Conservation (phyloP, 352 stramenopile species). For the Globisporangium radiosum region DNA sequence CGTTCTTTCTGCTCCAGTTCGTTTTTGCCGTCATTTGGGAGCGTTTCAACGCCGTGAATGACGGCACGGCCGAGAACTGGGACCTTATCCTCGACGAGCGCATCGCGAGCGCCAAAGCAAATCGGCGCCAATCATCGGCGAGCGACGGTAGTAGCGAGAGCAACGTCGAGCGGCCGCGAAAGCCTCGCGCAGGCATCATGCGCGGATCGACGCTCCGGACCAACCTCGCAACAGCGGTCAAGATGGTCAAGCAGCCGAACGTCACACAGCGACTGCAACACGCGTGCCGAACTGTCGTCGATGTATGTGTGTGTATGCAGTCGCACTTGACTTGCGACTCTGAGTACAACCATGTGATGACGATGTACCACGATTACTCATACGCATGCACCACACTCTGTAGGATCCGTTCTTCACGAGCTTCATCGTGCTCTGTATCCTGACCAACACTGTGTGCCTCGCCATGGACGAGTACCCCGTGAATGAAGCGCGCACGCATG, state of each 20-base stretch:
- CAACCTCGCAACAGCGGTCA: slow-evolving; percentile 13
- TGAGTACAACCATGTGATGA: too few species aligned
- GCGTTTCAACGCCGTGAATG: slow-evolving; percentile 36
- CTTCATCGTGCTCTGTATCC: slow-evolving; percentile 41
- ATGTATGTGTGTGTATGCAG: slow-evolving; percentile 7
- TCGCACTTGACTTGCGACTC: not conserved
- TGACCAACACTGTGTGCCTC: slow-evolving; percentile 57
- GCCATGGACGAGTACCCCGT: slow-evolving; percentile 47
- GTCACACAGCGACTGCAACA: slow-evolving; percentile 12
- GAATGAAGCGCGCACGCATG: slow-evolving; percentile 8
- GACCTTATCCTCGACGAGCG: slow-evolving; percentile 28
- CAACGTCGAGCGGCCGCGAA: not conserved
- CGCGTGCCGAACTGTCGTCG: slow-evolving; percentile 15
- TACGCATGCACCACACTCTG: not conserved
- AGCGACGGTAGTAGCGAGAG: not conserved
- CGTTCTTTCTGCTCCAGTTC: slow-evolving; percentile 82
- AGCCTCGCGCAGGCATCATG: too few species aligned
- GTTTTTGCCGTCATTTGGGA: slow-evolving; percentile 79
- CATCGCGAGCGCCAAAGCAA: slow-evolving; percentile 12
- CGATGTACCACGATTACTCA: not conserved
- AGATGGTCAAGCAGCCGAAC: slow-evolving; percentile 15
- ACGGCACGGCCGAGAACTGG: slow-evolving; percentile 31
- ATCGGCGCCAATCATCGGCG: too few species aligned
- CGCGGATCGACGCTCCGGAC: slow-evolving; percentile 3
- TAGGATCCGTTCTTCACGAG: slow-evolving; percentile 25